Evolutionary conservation across 2,329 filamentous ascomycete genomes (phyloP).

Genomic region (Alternaria postmessia): DNA sequence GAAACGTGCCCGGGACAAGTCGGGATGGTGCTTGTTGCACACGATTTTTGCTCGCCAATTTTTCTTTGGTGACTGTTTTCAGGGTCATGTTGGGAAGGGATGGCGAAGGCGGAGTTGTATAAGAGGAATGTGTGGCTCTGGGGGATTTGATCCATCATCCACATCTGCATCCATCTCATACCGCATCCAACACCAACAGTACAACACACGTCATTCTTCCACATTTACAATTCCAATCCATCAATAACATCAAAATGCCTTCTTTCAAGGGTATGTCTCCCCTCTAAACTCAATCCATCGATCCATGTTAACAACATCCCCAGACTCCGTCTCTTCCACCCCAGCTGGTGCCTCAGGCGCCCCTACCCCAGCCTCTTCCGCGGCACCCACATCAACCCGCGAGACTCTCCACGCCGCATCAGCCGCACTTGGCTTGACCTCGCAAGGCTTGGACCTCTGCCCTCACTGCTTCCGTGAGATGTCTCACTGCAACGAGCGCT

Average conservation of each 20-base stretch:
- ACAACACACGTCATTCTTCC: not conserved
- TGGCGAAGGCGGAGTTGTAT: conserved; percentile 20
- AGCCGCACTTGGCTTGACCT: conserved; percentile 26
- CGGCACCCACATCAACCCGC: conserved; percentile 24
- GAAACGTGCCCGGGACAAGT: conserved; percentile 25
- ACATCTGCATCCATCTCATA: not conserved
- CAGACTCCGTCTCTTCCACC: conserved; percentile 37
- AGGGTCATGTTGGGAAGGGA: conserved; percentile 19
- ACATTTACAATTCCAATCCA: not conserved
- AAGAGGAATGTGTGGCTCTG: conserved; percentile 10
- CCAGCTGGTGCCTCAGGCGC: conserved; percentile 31
- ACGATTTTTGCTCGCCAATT: conserved; percentile 25
- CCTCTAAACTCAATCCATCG: not conserved
- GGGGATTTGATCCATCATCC: not conserved
- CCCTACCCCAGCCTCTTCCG: conserved; percentile 28
- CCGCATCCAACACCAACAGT: not conserved
- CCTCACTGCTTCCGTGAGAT: conserved; percentile 40
- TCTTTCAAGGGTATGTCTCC: conserved; percentile 27
- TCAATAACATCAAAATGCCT: conserved; percentile 24
- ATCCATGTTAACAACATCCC: conserved; percentile 3
- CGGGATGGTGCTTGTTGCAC: conserved; percentile 23
- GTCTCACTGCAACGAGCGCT: conserved; percentile 37
- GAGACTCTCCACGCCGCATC: conserved; percentile 35
- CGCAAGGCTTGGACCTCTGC: conserved; percentile 35
- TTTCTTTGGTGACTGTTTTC: conserved; percentile 13